These are phyloP conservation scores for Colletotrichum horii DNA, from an alignment of 2,329 filamentous ascomycete species.

Conservation along the genomic window DNA sequence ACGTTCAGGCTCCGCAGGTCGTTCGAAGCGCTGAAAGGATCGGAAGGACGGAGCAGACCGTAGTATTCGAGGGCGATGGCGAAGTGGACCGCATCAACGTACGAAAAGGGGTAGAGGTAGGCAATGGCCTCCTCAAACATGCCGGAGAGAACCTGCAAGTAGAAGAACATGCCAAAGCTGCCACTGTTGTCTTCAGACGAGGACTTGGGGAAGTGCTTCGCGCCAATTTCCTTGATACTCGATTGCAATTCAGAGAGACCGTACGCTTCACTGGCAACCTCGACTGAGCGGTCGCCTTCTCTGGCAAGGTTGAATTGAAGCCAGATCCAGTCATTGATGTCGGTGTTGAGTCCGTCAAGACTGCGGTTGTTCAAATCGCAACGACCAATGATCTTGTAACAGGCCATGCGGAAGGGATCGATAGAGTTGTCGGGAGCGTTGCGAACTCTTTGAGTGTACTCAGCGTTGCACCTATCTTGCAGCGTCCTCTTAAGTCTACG, in stretches of 20 bases:
- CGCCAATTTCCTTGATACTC: constrained; percentile 86
- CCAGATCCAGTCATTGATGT: constrained; percentile 76
- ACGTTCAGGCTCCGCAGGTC: constrained; percentile 72
- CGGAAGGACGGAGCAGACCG: constrained; percentile 84
- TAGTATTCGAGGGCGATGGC: constrained; percentile 89
- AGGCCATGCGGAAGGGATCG: constrained; percentile 95
- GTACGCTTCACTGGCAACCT: constrained; percentile 71
- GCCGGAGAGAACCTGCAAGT: constrained; percentile 86
- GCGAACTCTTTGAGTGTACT: constrained; percentile 84
- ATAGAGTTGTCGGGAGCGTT: constrained; percentile 86
- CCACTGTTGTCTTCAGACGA: constrained; percentile 78
- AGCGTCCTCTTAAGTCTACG: constrained; percentile 78
- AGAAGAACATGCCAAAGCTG: constrained; percentile 89
- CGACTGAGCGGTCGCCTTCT: constrained; percentile 66
- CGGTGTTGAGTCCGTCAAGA: constrained; percentile 66
- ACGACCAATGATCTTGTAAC: constrained; percentile 95
- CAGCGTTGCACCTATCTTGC: constrained; percentile 86
- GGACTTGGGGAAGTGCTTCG: constrained; percentile 86
- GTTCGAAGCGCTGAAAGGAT: constrained; percentile 76
- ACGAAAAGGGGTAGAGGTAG: constrained; percentile 90
- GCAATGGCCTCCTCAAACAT: constrained; percentile 94
- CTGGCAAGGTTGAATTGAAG: constrained; percentile 73
- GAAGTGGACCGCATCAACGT: constrained; percentile 94
- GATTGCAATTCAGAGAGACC: constrained; percentile 73
- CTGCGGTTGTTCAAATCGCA: constrained; percentile 70